Evolutionary conservation across 1,284 basidiomycete species (phyloP).

Genomic region (Agaricales sp.): DNA sequence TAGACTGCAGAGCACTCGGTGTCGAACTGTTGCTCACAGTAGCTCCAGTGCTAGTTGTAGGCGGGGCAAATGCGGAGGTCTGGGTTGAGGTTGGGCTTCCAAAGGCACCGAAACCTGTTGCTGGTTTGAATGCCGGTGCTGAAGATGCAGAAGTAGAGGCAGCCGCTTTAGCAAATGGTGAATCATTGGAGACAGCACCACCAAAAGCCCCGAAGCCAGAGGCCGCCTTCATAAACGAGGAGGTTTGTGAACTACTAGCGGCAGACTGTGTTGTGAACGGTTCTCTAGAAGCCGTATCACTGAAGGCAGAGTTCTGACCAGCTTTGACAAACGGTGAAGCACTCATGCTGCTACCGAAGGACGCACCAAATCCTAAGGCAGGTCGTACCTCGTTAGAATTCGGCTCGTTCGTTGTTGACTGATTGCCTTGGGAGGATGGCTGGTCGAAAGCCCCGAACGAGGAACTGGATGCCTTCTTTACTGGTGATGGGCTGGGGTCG

Average conservation of each 20-base stretch:
- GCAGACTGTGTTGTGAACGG: constrained; percentile 9
- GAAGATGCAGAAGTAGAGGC: no score
- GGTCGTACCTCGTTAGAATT: neutral
- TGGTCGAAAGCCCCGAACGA: neutral
- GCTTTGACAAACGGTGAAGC: neutral
- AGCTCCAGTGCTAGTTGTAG: constrained; percentile 23
- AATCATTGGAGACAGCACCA: constrained; percentile 22
- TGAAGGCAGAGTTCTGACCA: neutral
- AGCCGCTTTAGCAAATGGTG: constrained; percentile 46
- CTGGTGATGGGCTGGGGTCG: neutral
- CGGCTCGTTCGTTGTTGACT: neutral
- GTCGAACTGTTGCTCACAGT: no score
- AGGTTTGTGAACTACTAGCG: constrained; percentile 21
- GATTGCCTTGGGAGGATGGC: neutral
- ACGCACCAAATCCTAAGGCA: neutral
- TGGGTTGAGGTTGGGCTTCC: constrained; percentile 16
- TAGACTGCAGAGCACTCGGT: no score
- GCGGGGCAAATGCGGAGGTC: constrained; percentile 29
- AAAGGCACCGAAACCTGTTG: constrained; percentile 33
- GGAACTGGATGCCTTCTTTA: neutral
- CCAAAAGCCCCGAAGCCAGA: constrained; percentile 32
- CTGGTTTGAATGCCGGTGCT: constrained; percentile 19
- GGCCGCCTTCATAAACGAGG: constrained; percentile 25
- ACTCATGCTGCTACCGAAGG: neutral
- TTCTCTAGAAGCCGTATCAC: neutral